Evolutionary conservation across 2,329 filamentous ascomycete genomes (phyloP).

Genomic region (Neofusicoccum parvum): DNA sequence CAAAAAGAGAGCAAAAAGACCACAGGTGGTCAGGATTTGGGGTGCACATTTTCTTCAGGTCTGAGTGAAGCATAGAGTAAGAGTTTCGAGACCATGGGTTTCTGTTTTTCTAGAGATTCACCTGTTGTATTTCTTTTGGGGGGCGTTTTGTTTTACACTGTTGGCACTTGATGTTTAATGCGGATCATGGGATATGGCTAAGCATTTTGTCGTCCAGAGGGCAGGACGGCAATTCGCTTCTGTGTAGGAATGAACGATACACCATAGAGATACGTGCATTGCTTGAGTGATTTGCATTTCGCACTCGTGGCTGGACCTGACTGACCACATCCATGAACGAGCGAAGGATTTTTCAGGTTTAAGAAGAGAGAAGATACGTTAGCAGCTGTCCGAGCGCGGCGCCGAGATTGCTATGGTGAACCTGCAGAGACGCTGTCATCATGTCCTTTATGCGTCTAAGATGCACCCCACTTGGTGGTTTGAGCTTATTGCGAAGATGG

Average conservation of each 20-base stretch:
- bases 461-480: background rate
- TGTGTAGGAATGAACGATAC: slow-evolving; percentile 7
- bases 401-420: too few relatives aligned
- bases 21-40: background rate
- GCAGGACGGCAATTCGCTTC: background rate
- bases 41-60: background rate
- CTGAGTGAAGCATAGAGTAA: slow-evolving; percentile 8
- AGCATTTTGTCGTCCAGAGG: slow-evolving; percentile 1
- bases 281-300: background rate
- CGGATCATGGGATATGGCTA: background rate
- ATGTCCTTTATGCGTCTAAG: too few relatives aligned
- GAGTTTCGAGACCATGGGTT: background rate
- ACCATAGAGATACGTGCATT: background rate
- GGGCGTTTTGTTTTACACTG: slow-evolving; percentile 3
- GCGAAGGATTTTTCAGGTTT: too few relatives aligned
- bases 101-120: slow-evolving; percentile 10
- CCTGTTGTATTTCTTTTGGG: slow-evolving; percentile 4
- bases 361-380: too few relatives aligned
- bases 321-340: too few relatives aligned
- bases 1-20: slow-evolving; percentile 8
- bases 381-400: too few relatives aligned
- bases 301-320: too few relatives aligned
- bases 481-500: background rate
- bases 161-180: slow-evolving; percentile 10
- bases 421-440: too few relatives aligned